phyloP scores from a whole-genome alignment of 1,139 yeast genomes.

The Zygosaccharomyces pseudobailii region DNA sequence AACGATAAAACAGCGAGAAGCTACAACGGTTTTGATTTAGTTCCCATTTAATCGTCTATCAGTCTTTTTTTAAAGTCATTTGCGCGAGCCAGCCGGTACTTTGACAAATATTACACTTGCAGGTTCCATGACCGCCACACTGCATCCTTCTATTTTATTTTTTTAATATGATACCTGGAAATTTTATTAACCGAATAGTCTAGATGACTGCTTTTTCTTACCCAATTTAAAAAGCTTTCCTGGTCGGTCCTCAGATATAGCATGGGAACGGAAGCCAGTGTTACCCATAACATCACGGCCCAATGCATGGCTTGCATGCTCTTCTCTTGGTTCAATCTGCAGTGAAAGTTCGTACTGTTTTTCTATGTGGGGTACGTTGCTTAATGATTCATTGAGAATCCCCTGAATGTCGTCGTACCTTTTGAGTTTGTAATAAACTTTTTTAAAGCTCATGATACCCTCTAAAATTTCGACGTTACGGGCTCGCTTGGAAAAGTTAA shows the following conservation, averaged over 20 bases:
- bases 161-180: not conserved
- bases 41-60: too few relatives aligned
- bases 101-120: not conserved
- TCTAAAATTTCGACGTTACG: slow-evolving; percentile 71
- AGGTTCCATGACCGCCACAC: too few relatives aligned
- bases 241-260: slow-evolving; percentile 9
- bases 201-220: slow-evolving; percentile 15
- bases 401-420: slow-evolving; percentile 66
- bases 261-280: slow-evolving; percentile 5
- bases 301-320: slow-evolving; percentile 18
- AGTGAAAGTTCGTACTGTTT: slow-evolving; percentile 75
- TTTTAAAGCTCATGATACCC: slow-evolving; percentile 72
- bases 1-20: too few relatives aligned
- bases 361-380: slow-evolving; percentile 60
- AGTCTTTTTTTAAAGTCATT: not conserved
- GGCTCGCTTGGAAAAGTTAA: slow-evolving; percentile 72
- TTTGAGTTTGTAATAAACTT: slow-evolving; percentile 59
- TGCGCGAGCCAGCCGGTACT: slow-evolving; percentile 3
- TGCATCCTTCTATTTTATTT: too few relatives aligned
- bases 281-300: slow-evolving; percentile 10
- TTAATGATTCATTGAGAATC: slow-evolving; percentile 54
- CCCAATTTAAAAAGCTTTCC: slow-evolving; percentile 12
- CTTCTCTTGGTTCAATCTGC: slow-evolving; percentile 66
- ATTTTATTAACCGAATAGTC: slow-evolving; percentile 7
- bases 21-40: too few relatives aligned